These are phyloP conservation scores for Tylopilus plumbeoviolaceoides DNA, from an alignment of 768 basidiomycete species.

Conservation along the genomic window DNA sequence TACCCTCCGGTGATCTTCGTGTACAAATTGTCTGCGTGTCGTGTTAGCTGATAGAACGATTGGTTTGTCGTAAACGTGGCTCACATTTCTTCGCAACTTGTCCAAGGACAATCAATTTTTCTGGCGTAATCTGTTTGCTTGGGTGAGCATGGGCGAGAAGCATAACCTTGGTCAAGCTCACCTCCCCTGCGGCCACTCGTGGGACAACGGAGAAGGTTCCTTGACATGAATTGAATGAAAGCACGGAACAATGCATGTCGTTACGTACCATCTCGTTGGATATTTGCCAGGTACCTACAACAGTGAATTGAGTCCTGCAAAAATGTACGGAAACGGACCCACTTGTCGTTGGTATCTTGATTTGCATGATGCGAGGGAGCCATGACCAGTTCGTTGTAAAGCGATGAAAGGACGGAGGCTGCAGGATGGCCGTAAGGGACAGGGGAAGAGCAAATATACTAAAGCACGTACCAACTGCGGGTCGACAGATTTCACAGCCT, in stretches of 20 bases:
- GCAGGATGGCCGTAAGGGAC: background rate
- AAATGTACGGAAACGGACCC: background rate
- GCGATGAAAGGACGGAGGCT: conserved; percentile 41
- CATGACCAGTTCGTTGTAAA: conserved; percentile 66
- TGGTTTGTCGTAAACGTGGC: background rate
- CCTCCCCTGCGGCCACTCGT: conserved; percentile 66
- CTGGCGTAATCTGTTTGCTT: conserved; percentile 46
- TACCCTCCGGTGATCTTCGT: conserved; percentile 53
- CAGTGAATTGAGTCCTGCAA: background rate
- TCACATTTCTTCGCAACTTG: conserved; percentile 62
- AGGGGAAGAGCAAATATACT: background rate
- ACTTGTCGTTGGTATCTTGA: conserved; percentile 66
- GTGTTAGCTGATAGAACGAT: background rate
- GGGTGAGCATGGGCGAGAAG: background rate
- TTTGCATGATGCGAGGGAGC: conserved; percentile 58
- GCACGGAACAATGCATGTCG: background rate
- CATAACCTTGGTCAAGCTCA: conserved; percentile 1
- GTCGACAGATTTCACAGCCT: conserved; percentile 76
- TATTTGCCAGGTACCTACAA: conserved; percentile 61
- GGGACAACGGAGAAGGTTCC: conserved; percentile 71
- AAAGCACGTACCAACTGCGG: conserved; percentile 45
- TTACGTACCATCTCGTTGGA: conserved; percentile 55
- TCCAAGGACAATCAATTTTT: conserved; percentile 60
- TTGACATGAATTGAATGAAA: conserved; percentile 4
- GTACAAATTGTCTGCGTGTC: conserved; percentile 45